Conservation (phyloP, 208 protist species). For the Leishmania arabica region DNA sequence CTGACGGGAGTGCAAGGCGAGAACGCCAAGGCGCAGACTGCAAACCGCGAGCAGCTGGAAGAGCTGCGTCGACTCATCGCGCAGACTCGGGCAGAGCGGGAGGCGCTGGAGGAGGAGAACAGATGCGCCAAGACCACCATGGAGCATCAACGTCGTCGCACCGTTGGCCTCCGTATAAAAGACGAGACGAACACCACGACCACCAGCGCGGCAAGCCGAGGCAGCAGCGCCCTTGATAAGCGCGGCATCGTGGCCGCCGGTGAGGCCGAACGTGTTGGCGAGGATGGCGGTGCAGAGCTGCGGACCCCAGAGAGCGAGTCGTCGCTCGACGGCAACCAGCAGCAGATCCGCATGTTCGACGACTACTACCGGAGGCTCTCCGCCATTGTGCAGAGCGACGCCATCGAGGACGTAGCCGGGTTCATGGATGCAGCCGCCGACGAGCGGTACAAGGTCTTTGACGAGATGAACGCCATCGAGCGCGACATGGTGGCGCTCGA, state of each 20-base stretch:
- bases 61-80: constrained; percentile 43
- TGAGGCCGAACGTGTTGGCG: neutral
- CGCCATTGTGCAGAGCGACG: constrained; percentile 53
- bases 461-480: constrained; percentile 50
- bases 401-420: constrained; percentile 47
- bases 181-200: neutral
- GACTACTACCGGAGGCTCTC: constrained; percentile 43
- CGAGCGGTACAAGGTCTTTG: constrained; percentile 60
- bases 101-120: constrained; percentile 41
- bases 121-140: constrained; percentile 14
- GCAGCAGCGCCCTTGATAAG: neutral
- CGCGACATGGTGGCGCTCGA: constrained; percentile 44
- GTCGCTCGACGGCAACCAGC: constrained; percentile 2
- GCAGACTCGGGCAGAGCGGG: constrained; percentile 41
- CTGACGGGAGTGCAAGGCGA: constrained; percentile 69
- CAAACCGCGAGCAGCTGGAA: constrained; percentile 49
- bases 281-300: neutral
- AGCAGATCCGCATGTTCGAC: constrained; percentile 44
- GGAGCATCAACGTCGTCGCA: constrained; percentile 10
- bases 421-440: constrained; percentile 53
- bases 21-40: constrained; percentile 39
- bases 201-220: constrained; percentile 6
- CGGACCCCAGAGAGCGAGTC: neutral
- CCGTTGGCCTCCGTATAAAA: neutral
- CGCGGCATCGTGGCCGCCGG: neutral